A percentile compares a stretch with the other conserved stretches of the same genome.
Evolutionary conservation across 768 basidiomycete genomes (phyloP).

Genomic region (Termitomyces sp.): DNA sequence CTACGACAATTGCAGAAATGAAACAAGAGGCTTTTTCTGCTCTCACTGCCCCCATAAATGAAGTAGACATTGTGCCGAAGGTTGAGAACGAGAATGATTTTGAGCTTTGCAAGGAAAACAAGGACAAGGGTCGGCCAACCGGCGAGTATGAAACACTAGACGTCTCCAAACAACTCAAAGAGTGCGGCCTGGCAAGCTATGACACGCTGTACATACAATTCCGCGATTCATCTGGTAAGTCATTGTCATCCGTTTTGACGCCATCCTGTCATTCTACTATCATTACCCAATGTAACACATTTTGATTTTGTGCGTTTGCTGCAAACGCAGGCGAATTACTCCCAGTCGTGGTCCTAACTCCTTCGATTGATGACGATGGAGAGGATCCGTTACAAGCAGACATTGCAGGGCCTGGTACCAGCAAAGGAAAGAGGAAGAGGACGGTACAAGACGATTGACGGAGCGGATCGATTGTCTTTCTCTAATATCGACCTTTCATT

Average conservation of each 20-base stretch:
- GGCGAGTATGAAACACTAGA: constrained; percentile 52
- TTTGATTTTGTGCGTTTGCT: constrained; percentile 12
- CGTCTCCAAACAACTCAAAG: constrained; percentile 35
- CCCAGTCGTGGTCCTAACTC: constrained; percentile 55
- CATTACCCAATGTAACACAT: constrained; percentile 14
- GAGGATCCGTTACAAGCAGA: constrained; percentile 35
- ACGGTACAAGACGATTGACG: constrained; percentile 37
- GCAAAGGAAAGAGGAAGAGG: constrained; percentile 69
- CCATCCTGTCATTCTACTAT: constrained; percentile 9
- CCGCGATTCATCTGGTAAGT: constrained; percentile 55
- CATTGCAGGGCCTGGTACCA: constrained; percentile 22
- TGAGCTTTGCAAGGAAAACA: constrained; percentile 54
- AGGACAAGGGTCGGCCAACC: constrained; percentile 46
- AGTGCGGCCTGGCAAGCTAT: constrained; percentile 55
- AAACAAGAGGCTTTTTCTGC: constrained; percentile 64
- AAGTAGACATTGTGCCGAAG: constrained; percentile 24
- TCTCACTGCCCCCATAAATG: constrained; percentile 44
- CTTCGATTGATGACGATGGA: constrained; percentile 58
- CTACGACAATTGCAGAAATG: constrained; percentile 48
- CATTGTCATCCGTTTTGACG: constrained; percentile 1
- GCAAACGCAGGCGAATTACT: constrained; percentile 45
- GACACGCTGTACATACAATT: constrained; percentile 68
- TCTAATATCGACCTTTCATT: not conserved
- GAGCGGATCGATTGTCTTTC: not conserved
- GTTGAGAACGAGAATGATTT: constrained; percentile 35